Percentiles rank a stretch among this genome's conserved stretches.
Conservation (phyloP, 495 filamentous ascomycete species). For the Tuber umbilicatum region DNA sequence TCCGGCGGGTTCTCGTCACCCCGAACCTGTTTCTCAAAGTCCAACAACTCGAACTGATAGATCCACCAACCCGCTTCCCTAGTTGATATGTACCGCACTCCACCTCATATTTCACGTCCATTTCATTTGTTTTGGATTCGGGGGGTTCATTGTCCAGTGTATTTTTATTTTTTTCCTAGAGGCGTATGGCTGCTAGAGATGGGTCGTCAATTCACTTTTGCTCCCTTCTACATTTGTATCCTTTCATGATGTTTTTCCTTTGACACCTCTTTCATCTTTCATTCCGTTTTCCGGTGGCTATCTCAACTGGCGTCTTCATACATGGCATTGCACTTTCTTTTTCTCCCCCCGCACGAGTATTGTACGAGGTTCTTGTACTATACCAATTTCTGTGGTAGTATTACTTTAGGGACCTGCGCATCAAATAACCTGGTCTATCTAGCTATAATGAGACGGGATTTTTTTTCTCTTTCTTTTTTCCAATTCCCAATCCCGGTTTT, state of each 20-base stretch:
- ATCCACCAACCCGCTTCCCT: neutral
- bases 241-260: neutral
- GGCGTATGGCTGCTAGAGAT: constrained; percentile 3
- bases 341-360: neutral
- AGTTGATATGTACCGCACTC: neutral
- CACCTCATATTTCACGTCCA: neutral
- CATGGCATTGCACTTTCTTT: neutral
- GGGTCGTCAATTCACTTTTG: neutral
- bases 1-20: neutral
- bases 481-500: neutral
- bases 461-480: neutral
- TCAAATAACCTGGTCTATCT: neutral
- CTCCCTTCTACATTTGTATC: neutral
- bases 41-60: neutral
- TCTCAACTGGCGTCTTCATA: neutral
- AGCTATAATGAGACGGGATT: neutral
- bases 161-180: neutral
- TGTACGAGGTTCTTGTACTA: neutral
- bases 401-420: neutral
- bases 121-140: neutral
- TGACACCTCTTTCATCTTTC: neutral
- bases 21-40: neutral
- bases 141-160: neutral
- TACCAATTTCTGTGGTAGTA: neutral
- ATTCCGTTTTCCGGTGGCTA: neutral